Evolutionary conservation across 1,139 yeast species (phyloP).

Genomic region (Candida pseudocylindracea): DNA sequence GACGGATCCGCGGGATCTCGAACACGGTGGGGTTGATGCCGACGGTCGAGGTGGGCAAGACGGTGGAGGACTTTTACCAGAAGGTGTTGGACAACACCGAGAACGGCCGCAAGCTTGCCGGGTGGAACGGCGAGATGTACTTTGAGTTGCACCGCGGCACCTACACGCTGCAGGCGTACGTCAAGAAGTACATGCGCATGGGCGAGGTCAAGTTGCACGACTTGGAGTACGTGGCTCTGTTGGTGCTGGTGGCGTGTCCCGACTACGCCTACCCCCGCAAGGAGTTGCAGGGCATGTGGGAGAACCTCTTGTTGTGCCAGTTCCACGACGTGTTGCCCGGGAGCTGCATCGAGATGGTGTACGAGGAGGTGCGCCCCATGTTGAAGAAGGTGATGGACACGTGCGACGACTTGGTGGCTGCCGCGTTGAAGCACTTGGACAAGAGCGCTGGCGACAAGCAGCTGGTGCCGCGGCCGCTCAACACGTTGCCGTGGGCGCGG

Average conservation of each 20-base stretch:
- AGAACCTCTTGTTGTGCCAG: conserved; percentile 71
- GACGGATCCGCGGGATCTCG: conserved; percentile 76
- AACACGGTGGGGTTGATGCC: conserved; percentile 72
- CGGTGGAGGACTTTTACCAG: conserved; percentile 64
- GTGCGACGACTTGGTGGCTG: conserved; percentile 26
- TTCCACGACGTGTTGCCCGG: conserved; percentile 97
- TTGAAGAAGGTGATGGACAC: conserved; percentile 30
- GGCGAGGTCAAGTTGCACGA: conserved; percentile 71
- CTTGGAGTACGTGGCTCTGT: conserved; percentile 62
- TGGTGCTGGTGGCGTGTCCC: conserved; percentile 32
- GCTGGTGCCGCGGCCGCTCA: conserved; percentile 10
- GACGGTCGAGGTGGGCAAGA: conserved; percentile 50
- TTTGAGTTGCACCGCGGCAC: conserved; percentile 95
- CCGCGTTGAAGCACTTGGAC: conserved; percentile 16
- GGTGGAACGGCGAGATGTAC: conserved; percentile 88
- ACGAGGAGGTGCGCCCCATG: conserved; percentile 82
- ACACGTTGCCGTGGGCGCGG: conserved; percentile 54
- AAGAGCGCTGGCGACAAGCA: conserved; percentile 5
- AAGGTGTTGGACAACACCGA: conserved; percentile 38
- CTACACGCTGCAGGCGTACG: conserved; percentile 78
- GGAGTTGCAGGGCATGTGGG: conserved; percentile 59
- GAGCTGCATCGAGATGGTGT: conserved; percentile 85
- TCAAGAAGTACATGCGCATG: conserved; percentile 58
- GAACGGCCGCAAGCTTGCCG: conserved; percentile 45
- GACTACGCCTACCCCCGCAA: conserved; percentile 48